These are phyloP conservation scores for Vitis rotundifolia DNA, from an alignment of 164 flowering plant species.

Conservation along the genomic window DNA sequence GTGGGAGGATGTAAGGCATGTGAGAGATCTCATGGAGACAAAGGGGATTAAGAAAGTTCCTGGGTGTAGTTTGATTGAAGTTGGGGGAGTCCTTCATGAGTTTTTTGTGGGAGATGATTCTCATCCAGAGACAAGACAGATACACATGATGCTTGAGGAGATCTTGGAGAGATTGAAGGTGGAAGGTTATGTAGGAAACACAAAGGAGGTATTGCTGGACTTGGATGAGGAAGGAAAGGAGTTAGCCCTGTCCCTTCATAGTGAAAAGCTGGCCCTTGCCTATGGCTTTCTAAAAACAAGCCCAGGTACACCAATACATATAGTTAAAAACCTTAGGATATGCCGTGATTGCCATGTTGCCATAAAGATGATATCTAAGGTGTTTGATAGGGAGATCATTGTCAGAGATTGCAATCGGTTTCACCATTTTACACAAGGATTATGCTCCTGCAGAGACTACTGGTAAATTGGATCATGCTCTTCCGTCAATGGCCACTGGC, in stretches of 20 bases:
- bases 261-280: slow-evolving; percentile 38
- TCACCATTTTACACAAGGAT: slow-evolving; percentile 32
- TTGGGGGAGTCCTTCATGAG: slow-evolving; percentile 40
- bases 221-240: slow-evolving; percentile 44
- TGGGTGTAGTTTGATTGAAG: slow-evolving; percentile 46
- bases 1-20: slow-evolving; percentile 36
- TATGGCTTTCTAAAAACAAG: slow-evolving; percentile 26
- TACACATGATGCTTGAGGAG: slow-evolving; percentile 36
- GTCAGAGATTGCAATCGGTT: slow-evolving; percentile 37
- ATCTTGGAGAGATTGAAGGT: slow-evolving; percentile 30
- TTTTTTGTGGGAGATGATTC: slow-evolving; percentile 39
- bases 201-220: slow-evolving; percentile 32
- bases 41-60: slow-evolving; percentile 32
- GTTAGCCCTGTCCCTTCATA: slow-evolving; percentile 27
- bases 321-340: slow-evolving; percentile 39
- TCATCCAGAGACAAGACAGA: slow-evolving; percentile 27
- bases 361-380: slow-evolving; percentile 32
- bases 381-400: slow-evolving; percentile 30
- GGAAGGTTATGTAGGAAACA: slow-evolving; percentile 28
- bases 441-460: slow-evolving; percentile 40
- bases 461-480: not conserved
- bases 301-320: slow-evolving; percentile 26
- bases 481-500: too few relatives aligned
- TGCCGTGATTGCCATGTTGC: slow-evolving; percentile 41
- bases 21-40: slow-evolving; percentile 35